Base-by-base conservation (phyloP, 139 green algal species). In the Micractinium conductrix region DNA sequence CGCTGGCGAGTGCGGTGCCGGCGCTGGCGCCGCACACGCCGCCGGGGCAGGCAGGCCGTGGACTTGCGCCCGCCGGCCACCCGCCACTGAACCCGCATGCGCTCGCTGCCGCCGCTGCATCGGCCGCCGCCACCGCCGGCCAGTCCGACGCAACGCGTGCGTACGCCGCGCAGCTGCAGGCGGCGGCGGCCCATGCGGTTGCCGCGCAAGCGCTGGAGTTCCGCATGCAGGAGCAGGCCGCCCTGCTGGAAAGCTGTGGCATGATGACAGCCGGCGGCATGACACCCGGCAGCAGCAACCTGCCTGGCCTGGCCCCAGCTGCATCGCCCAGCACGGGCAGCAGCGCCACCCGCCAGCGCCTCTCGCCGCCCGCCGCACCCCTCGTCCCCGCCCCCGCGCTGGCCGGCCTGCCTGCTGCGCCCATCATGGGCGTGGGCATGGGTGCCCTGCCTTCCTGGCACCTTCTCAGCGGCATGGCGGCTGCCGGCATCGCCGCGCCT, bases 131-230 rank as follows among this genome's bases (percentile, higher is more conserved):
- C 7, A 8, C 22, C 1, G 70, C 70, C 40, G 40, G 28, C 30
- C 63, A 71, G n/a, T n/a, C n/a, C 7, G 63, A 71, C 63, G n/a
- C 70, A 0, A 16, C 40, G 40, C 70, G 65, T 16, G 24, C 55
- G 37, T 71, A 81, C 75, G 58, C 75, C 2, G 50, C 28, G 55
- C 75, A 81, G 48, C 55, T n/a, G 37, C 24, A n/a, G 17, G 75
- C 75, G 28, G 75, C 75, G 28, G 53, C 75, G 14, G 55, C 60
- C 37, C 75, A 81, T 38, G 75, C 75, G 12, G 53, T 55, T 9
- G 55, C 71, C 21, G 75, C 75, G 16, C 8, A 55, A 22, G 28
- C 75, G 26, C 55, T 81, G 37, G 55, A 81, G 55, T 55, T 53
- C 35, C 75, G 71, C 37, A 40, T 81, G 37, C 42, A 42, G 8